Evolutionary conservation across 129 eudicot genomes (phyloP), one percentile per base, ranked within the genome.

Genomic region (Mikania micrantha): DNA sequence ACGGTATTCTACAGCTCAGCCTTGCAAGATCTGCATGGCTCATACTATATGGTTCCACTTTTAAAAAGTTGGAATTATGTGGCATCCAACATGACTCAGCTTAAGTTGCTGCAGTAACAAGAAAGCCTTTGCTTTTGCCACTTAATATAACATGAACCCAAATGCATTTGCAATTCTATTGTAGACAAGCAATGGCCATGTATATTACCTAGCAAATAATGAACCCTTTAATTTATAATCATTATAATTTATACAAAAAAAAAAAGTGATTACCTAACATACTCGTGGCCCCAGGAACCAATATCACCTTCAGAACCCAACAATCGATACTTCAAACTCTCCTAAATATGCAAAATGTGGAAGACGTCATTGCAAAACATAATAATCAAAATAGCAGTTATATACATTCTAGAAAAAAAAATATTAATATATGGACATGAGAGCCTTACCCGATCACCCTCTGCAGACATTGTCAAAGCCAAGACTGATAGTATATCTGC

Each of bases 381-480:
- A 34, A 62, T 28, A 77, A 47, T 9, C 12, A 9, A 52, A 32
- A 69, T 24, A 7, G 28, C 36, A 56, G 28, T 16, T n/a, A 12
- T 4, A 25, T 24, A 25, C 22, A 64, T 15, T 17, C 64, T 22
- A 48, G 31, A 58, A 27, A 25, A 10, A 35, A 12, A 10, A 49
- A 35, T n/a, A 39, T 19, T 16, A 25, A 39, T 38, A 40, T 31
- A 27, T 25, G 61, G 35, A 22, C 49, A 53, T 7, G n/a, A n/a
- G n/a, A 24, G 13, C 28, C 84, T 58, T 76, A 93, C 96, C 90
- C 93, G 80, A 71, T 94, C 95, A 74, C 99, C 99, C 73, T 94
- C 97, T n/a, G 92, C 93, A 22, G 99, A 94, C 99, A 94, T 89
- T 34, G 97, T 94, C 90, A 94, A 79, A n/a, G 99, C 97, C 87